Conservation (phyloP, 75 land plant genomes). For the Isoetes taiwanensis region DNA sequence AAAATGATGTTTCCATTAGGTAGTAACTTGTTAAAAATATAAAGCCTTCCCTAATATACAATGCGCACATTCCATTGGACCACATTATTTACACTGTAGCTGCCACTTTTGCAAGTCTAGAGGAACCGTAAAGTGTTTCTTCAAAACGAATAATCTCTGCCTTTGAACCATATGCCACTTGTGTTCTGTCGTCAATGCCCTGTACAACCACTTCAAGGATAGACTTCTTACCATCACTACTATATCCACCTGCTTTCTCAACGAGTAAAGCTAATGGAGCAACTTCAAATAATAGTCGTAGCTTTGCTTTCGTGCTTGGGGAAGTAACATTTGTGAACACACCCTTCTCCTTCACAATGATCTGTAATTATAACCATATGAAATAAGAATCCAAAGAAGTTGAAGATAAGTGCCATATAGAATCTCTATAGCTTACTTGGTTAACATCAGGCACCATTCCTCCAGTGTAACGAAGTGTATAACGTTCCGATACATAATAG, state of each 20-base stretch:
- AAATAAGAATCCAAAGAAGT: too few species aligned
- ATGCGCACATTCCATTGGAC: too few species aligned
- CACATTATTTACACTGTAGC: too few species aligned
- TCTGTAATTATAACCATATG: conserved; percentile 27
- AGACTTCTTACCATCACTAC: conserved; percentile 82
- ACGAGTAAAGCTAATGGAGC: conserved; percentile 77
- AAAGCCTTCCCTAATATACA: too few species aligned
- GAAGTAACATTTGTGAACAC: conserved; percentile 92
- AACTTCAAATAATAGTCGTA: conserved; percentile 87
- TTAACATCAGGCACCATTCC: conserved; percentile 99
- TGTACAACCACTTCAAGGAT: conserved; percentile 65
- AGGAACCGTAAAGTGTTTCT: conserved; percentile 79
- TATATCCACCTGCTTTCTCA: conserved; percentile 93
- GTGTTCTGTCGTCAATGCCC: conserved; percentile 76
- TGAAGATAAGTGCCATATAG: too few species aligned
- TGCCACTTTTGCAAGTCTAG: conserved; percentile 72
- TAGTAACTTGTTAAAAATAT: too few species aligned
- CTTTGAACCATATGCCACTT: conserved; percentile 95
- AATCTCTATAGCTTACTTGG: conserved; percentile 82
- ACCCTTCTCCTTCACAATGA: conserved; percentile 93
- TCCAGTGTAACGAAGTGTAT: conserved; percentile 94
- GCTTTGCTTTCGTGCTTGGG: conserved; percentile 81
- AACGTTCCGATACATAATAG: conserved; percentile 83
- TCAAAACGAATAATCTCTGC: conserved; percentile 92
- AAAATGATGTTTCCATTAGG: too few species aligned